A percentile compares a stretch with the other conserved stretches of the same genome.
These are phyloP conservation scores for Papiliotrema flavescens DNA, from an alignment of 1,284 basidiomycete genomes.

Conservation along the genomic window DNA sequence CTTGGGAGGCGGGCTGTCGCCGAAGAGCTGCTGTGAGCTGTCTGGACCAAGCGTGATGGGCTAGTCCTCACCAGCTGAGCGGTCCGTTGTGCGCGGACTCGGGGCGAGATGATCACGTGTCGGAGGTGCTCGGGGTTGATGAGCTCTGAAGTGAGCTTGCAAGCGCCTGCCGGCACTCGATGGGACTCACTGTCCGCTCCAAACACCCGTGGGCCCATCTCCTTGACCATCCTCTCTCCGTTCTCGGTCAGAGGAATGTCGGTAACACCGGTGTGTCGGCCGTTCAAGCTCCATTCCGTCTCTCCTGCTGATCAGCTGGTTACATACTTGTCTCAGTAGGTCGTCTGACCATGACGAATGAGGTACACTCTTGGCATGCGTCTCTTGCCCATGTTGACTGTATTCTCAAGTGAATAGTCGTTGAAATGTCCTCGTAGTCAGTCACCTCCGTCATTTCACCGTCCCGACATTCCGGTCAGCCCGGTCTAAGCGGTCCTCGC, in stretches of 20 bases:
- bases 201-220: slow-evolving; percentile 64
- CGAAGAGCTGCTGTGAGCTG: slow-evolving; percentile 37
- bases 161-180: neutral
- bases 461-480: too few species aligned
- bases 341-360: slow-evolving; percentile 41
- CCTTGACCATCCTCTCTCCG: slow-evolving; percentile 70
- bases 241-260: slow-evolving; percentile 82
- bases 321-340: neutral
- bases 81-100: slow-evolving; percentile 75
- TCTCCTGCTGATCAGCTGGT: slow-evolving; percentile 58
- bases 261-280: slow-evolving; percentile 77
- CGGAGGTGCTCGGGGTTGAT: slow-evolving; percentile 77
- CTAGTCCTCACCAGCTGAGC: slow-evolving; percentile 65
- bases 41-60: neutral
- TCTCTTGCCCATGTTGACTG: slow-evolving; percentile 20
- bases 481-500: too few species aligned
- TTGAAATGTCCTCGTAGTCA: neutral
- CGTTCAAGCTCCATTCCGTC: slow-evolving; percentile 91
- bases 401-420: too few species aligned
- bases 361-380: slow-evolving; percentile 51
- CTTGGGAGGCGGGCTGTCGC: slow-evolving; percentile 28
- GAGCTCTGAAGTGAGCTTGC: slow-evolving; percentile 54
- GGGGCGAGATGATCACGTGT: slow-evolving; percentile 75
- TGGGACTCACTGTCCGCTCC: slow-evolving; percentile 68
- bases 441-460: too few species aligned